phyloP scores from a whole-genome alignment of 2,329 filamentous ascomycete species.

The Oidium heveae region DNA sequence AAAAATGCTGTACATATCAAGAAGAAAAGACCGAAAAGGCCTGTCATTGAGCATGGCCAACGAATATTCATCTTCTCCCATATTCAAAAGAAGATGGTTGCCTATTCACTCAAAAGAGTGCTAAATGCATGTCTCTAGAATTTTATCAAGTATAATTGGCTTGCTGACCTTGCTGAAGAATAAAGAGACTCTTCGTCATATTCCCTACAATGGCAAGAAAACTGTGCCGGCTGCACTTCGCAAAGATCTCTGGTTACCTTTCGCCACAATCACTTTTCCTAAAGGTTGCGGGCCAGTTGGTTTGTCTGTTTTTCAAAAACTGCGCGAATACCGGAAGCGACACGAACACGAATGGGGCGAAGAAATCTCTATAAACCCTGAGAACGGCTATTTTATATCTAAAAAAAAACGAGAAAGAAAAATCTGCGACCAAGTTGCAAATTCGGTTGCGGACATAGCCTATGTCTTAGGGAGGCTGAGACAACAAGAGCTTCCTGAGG shows the following conservation, averaged over 20 bases:
- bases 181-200: constrained; percentile 25
- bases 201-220: constrained; percentile 44
- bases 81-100: constrained; percentile 16
- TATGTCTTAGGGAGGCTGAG: constrained; percentile 12
- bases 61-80: constrained; percentile 17
- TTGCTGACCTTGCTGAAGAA: constrained; percentile 12
- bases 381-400: constrained; percentile 4
- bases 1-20: constrained; percentile 1
- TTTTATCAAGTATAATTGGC: background rate
- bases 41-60: constrained; percentile 12
- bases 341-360: constrained; percentile 37
- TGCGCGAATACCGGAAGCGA: constrained; percentile 36
- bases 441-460: constrained; percentile 37
- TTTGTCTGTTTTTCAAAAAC: constrained; percentile 32
- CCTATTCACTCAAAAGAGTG: constrained; percentile 16
- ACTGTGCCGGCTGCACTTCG: constrained; percentile 34
- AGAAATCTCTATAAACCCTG: constrained; percentile 16
- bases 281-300: constrained; percentile 26
- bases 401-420: constrained; percentile 21
- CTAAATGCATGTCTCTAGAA: constrained; percentile 12
- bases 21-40: constrained; percentile 1
- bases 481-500: background rate
- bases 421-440: constrained; percentile 34
- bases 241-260: constrained; percentile 39
- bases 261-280: constrained; percentile 34